Evolutionary conservation across 2,329 filamentous ascomycete genomes (phyloP).

Genomic region (Colletotrichum sp.): DNA sequence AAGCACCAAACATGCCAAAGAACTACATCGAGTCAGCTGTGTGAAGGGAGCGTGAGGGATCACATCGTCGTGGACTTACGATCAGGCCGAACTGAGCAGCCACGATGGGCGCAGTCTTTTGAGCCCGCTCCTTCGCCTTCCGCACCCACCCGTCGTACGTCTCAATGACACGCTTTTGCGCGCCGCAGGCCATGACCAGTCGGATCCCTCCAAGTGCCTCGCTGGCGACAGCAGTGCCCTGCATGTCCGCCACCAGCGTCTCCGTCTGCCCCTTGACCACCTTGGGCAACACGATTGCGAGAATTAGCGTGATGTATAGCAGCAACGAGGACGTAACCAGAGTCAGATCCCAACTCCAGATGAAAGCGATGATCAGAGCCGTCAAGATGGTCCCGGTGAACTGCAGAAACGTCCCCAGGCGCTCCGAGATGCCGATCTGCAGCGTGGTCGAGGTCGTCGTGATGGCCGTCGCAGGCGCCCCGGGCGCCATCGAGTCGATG

Average conservation of each 20-base stretch:
- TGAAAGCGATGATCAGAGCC: slow-evolving; percentile 55
- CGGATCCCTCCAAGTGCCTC: slow-evolving; percentile 46
- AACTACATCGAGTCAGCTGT: slow-evolving; percentile 20
- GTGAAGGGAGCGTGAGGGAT: not conserved
- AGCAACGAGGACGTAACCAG: slow-evolving; percentile 54
- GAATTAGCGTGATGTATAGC: slow-evolving; percentile 41
- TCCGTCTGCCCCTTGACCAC: slow-evolving; percentile 29
- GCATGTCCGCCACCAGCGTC: slow-evolving; percentile 28
- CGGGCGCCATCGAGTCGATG: slow-evolving; percentile 55
- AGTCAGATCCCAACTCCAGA: slow-evolving; percentile 57
- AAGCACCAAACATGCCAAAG: slow-evolving; percentile 37
- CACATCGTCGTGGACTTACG: not conserved
- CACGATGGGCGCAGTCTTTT: slow-evolving; percentile 37
- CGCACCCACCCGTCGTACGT: slow-evolving; percentile 43
- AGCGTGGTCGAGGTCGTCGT: slow-evolving; percentile 58
- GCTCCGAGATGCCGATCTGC: slow-evolving; percentile 60
- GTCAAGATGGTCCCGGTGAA: slow-evolving; percentile 46
- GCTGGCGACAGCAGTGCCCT: slow-evolving; percentile 46
- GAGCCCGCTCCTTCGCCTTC: slow-evolving; percentile 36
- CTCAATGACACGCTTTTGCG: slow-evolving; percentile 38
- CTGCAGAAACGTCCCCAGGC: slow-evolving; percentile 50
- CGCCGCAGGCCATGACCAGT: slow-evolving; percentile 50
- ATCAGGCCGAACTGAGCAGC: slow-evolving; percentile 35
- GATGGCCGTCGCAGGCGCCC: slow-evolving; percentile 57
- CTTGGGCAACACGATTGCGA: slow-evolving; percentile 33